Evolutionary conservation across 768 basidiomycete species (phyloP).

Genomic region (Collybia nuda): DNA sequence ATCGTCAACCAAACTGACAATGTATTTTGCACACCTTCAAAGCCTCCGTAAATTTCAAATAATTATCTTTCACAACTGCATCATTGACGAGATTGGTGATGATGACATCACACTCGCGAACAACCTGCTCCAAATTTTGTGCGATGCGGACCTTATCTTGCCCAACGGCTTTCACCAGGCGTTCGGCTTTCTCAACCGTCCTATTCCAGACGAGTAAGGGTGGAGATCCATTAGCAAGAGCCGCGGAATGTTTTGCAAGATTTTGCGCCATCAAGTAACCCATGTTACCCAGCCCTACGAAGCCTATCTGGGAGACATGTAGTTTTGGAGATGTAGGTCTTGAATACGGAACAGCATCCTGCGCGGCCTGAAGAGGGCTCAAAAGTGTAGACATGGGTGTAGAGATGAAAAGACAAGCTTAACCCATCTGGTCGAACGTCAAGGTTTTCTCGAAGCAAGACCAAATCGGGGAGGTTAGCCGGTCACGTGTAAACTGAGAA

Average conservation of each 20-base stretch:
- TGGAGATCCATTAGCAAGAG: slow-evolving; percentile 31
- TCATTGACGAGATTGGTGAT: slow-evolving; percentile 76
- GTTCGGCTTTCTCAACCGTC: slow-evolving; percentile 57
- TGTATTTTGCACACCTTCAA: slow-evolving; percentile 44
- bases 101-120: slow-evolving; percentile 68
- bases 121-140: slow-evolving; percentile 56
- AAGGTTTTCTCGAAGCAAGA: too few relatives aligned
- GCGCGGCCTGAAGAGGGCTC: slow-evolving; percentile 11
- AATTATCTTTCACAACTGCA: slow-evolving; percentile 63
- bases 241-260: slow-evolving; percentile 54
- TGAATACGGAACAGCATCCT: slow-evolving; percentile 43
- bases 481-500: too few relatives aligned
- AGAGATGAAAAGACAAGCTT: slow-evolving; percentile 3
- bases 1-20: too few relatives aligned
- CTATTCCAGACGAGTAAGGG: slow-evolving; percentile 80
- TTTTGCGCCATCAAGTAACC: slow-evolving; percentile 80
- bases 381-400: slow-evolving; percentile 20
- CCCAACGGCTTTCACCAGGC: slow-evolving; percentile 57
- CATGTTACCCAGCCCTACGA: slow-evolving; percentile 62
- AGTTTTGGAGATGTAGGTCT: slow-evolving; percentile 54
- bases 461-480: too few relatives aligned
- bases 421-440: not conserved
- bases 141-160: slow-evolving; percentile 55
- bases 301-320: slow-evolving; percentile 34
- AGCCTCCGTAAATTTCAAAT: slow-evolving; percentile 55